These are phyloP conservation scores for Trichoderma semiorbis DNA, from an alignment of 2,329 filamentous ascomycete species.

Conservation along the genomic window DNA sequence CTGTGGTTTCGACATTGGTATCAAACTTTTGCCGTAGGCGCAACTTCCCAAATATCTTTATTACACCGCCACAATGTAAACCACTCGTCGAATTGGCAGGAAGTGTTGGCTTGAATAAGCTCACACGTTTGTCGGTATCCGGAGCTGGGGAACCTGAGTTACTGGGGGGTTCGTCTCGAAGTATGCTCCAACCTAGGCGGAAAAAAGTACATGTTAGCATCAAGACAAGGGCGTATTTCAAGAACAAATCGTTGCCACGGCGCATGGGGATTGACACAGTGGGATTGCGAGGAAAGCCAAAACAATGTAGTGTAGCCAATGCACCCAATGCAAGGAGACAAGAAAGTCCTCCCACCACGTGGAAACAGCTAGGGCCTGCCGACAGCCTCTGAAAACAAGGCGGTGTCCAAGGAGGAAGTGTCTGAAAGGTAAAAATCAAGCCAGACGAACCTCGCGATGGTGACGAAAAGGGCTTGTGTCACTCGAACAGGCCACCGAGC, in stretches of 20 bases:
- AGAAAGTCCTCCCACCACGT: background rate
- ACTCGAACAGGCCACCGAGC: conserved; percentile 19
- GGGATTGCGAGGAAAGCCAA: background rate
- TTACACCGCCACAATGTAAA: conserved; percentile 24
- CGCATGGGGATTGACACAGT: background rate
- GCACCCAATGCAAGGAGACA: background rate
- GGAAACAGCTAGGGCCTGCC: background rate
- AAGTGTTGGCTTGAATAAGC: background rate
- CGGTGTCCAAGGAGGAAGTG: background rate
- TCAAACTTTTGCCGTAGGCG: conserved; percentile 23
- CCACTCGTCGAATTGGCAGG: conserved; percentile 22
- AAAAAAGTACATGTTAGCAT: background rate
- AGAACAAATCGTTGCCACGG: background rate
- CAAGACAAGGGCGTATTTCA: background rate
- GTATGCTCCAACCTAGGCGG: background rate
- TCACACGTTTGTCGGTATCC: background rate
- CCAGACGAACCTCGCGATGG: conserved; percentile 23
- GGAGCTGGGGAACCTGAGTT: background rate
- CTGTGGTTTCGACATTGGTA: conserved; percentile 38
- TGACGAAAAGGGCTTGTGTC: conserved; percentile 19
- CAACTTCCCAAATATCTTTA: conserved; percentile 26
- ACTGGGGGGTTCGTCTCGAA: background rate
- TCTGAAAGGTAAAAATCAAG: background rate
- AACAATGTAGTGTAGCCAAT: background rate
- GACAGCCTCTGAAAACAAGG: background rate